phyloP scores from a whole-genome alignment of 306 rosid genomes.

The Carpinus viminea region DNA sequence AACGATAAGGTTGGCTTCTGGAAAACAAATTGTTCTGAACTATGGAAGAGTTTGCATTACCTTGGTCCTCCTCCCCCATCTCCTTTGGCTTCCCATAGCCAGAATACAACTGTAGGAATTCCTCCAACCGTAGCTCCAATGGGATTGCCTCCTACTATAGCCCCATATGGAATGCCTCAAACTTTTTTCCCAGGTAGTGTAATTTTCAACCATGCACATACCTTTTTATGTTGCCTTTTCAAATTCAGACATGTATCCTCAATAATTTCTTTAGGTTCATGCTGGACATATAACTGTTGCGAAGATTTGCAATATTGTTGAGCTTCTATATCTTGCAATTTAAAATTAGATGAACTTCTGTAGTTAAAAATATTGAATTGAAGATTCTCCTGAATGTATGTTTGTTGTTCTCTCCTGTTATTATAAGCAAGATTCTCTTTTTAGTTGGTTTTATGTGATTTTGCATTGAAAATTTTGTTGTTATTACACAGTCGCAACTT shows the following conservation, averaged over 20 bases:
- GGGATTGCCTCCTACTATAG: constrained; percentile 22
- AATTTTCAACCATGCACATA: constrained; percentile 19
- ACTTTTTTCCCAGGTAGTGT: constrained; percentile 53
- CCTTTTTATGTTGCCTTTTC: neutral
- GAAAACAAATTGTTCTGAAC: constrained; percentile 97
- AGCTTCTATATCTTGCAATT: neutral
- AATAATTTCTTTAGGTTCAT: neutral
- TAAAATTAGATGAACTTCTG: neutral
- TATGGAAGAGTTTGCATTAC: constrained; percentile 72
- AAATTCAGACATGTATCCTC: neutral
- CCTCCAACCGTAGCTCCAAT: constrained; percentile 53
- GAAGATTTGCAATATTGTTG: neutral
- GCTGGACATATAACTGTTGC: neutral
- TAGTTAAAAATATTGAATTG: neutral
- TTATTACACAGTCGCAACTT: neutral
- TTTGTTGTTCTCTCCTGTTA: neutral
- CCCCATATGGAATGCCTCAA: constrained; percentile 48
- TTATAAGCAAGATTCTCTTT: neutral
- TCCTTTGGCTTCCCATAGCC: constrained; percentile 42
- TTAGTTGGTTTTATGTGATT: neutral
- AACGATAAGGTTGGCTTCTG: constrained; percentile 80
- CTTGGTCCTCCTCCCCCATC: constrained; percentile 51
- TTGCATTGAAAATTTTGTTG: neutral
- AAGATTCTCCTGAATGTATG: neutral
- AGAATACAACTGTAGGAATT: constrained; percentile 32